Base-by-base conservation (phyloP, 371 early-diverging fungal species). In the Capillidium rhysosporum region DNA sequence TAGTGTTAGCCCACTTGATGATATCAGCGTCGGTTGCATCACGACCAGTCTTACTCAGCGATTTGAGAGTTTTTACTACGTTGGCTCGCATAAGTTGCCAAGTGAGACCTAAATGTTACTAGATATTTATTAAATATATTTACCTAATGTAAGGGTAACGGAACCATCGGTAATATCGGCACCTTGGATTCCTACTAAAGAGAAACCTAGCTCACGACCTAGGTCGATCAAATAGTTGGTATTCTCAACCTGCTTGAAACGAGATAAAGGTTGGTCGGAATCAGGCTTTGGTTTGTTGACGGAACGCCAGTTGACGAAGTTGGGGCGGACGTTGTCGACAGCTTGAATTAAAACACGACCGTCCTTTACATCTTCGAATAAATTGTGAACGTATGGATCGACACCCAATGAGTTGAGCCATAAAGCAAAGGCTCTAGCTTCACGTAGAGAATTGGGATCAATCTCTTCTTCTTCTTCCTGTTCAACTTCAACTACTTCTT, bases 1-100 rank as follows among this genome's bases (percentile, higher is more conserved):
- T 70, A 23, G 75, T 75, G 70, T 95, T 95, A 46, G 96, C 95
- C 96, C 96, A 95, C 31, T 70, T 67, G 40, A 94, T 74, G 73
- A 95, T 85, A 65, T 93, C 94, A 49, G 66, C 63, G 54, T 95
- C 96, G 8, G 89, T 87, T 26, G 94, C 72, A 44, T 85, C 77
- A 39, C 76, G 69, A 38, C 92, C 92, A 43, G 70, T 68, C 53
- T 82, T 77, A 28, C 84, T 80, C 31, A 92, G 69, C 25, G 81
- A 78, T 63, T 84, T 81, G 56, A 95, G 67, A 5, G 92, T 92
- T 61, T 86, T 89, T 30, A 92, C 73, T 52, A 95, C 82, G 65
- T 95, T 87, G 58, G 87, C 89, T 34, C 96, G 82, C 96, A 95
- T 95, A 66, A 95, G 69, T 71, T 95, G 95, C 96, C 96, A 95